Evolutionary conservation across 2,329 filamentous ascomycete genomes (phyloP), one percentile per base, ranked within the genome.

Genomic region (Penicillium sp.): DNA sequence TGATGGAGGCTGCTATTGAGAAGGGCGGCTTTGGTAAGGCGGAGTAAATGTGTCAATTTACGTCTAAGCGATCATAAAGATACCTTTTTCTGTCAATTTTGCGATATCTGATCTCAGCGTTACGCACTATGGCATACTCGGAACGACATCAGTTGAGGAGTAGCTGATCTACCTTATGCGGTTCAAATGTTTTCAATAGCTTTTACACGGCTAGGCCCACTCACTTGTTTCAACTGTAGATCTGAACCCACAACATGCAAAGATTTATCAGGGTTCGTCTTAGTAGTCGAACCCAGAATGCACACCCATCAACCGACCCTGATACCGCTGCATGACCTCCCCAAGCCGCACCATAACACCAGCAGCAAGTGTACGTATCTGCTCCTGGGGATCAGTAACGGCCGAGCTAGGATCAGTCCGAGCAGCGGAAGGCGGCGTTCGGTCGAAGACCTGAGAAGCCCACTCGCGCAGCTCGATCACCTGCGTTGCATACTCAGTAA

Each of bases 391-490:
- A 54, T 69, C 68, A 31, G 36, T 43, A 80, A 78, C 56, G 84
- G 76, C 64, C 80, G 47, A 46, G 18, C 81, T 39, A 10, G 49
- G 33, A 89, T 84, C 69, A 84, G 83, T 25, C 86, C 79, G 62
- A 81, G 78, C 75, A 31, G 75, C 72, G 16, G 76, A 68, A 52
- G 55, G 67, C 51, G 70, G 63, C 53, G 65, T 68, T 41, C 75
- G 75, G 52, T 86, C 81, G 69, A 96, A 95, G 1, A 96, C 80
- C 46, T 77, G 77, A 36, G 83, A 79, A 1, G 88, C 87, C 93
- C 93, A 99, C 63, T 89, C 87, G 61, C 88, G 82, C 52, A 89
- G 87, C 77, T 97, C 92, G 43, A 95, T 78, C 18, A 97, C 74
- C 67, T 92, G 84, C 48, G 83, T 81, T 0, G 87, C 84, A 60